These are phyloP conservation scores for Leishmania braziliensis DNA, from an alignment of 208 protist species.

Conservation along the genomic window DNA sequence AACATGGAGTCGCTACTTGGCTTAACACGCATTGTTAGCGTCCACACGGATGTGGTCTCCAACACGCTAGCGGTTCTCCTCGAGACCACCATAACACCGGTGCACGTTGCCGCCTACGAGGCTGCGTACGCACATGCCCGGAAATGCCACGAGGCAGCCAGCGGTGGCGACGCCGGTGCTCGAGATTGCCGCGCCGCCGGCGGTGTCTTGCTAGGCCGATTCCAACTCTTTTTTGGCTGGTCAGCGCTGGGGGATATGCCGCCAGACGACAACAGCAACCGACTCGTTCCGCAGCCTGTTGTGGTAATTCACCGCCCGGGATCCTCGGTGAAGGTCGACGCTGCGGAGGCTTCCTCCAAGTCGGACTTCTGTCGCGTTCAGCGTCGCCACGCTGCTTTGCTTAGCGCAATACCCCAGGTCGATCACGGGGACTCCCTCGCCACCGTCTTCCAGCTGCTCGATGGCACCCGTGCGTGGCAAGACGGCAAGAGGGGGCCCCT, in stretches of 20 bases:
- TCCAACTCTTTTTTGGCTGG: conserved; percentile 69
- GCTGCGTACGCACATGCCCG: conserved; percentile 20
- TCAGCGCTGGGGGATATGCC: conserved; percentile 63
- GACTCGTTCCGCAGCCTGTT: conserved; percentile 72
- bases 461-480: conserved; percentile 6
- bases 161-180: neutral
- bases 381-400: neutral
- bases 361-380: conserved; percentile 12
- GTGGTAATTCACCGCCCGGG: conserved; percentile 24
- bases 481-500: neutral
- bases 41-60: conserved; percentile 54
- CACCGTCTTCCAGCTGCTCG: conserved; percentile 25
- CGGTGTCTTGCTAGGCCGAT: conserved; percentile 55
- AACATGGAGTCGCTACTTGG: conserved; percentile 57
- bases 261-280: conserved; percentile 72
- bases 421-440: conserved; percentile 49
- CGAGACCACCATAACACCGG: conserved; percentile 45
- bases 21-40: conserved; percentile 46
- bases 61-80: conserved; percentile 73
- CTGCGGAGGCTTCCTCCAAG: neutral
- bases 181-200: neutral
- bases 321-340: neutral
- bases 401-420: conserved; percentile 25
- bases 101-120: conserved; percentile 43
- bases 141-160: conserved; percentile 5